phyloP scores from a whole-genome alignment of 1,139 yeast genomes.

The Citeromyces hawaiiensis region DNA sequence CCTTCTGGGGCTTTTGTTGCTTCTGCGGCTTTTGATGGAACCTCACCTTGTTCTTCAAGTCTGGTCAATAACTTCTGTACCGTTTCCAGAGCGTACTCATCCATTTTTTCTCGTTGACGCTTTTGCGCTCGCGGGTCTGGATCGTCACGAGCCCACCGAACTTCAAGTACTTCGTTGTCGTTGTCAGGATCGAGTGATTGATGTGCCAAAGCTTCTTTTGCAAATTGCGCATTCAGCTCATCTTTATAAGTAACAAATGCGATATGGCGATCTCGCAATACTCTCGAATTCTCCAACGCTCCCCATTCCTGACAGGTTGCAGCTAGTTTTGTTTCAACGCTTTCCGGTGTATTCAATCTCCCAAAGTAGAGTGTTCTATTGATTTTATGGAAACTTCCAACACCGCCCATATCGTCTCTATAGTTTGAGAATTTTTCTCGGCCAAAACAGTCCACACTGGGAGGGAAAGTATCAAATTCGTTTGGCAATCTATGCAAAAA shows the following conservation, averaged over 20 bases:
- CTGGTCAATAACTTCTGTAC: conserved; percentile 11
- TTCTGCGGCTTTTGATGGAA: background rate
- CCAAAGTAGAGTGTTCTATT: conserved; percentile 76
- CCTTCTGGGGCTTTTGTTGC: conserved; percentile 3
- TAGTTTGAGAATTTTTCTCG: conserved; percentile 75
- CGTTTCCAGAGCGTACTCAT: conserved; percentile 13
- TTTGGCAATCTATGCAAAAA: conserved; percentile 70
- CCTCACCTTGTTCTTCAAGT: conserved; percentile 6
- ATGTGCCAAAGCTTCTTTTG: conserved; percentile 83
- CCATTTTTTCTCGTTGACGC: conserved; percentile 21
- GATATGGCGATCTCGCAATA: conserved; percentile 49
- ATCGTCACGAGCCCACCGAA: conserved; percentile 87
- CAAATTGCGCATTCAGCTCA: conserved; percentile 80
- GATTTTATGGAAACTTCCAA: conserved; percentile 63
- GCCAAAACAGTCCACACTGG: conserved; percentile 83
- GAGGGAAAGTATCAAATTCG: conserved; percentile 21
- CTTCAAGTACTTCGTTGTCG: conserved; percentile 35
- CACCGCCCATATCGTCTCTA: conserved; percentile 90
- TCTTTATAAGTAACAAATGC: conserved; percentile 65
- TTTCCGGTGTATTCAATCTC: conserved; percentile 27
- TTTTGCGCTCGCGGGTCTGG: conserved; percentile 62
- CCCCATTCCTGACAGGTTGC: conserved; percentile 68
- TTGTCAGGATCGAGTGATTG: conserved; percentile 49
- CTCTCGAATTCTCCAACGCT: conserved; percentile 53
- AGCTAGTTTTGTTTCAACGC: conserved; percentile 26